Conservation (phyloP, 306 rosid species). For the Gastrolobium villosum region DNA sequence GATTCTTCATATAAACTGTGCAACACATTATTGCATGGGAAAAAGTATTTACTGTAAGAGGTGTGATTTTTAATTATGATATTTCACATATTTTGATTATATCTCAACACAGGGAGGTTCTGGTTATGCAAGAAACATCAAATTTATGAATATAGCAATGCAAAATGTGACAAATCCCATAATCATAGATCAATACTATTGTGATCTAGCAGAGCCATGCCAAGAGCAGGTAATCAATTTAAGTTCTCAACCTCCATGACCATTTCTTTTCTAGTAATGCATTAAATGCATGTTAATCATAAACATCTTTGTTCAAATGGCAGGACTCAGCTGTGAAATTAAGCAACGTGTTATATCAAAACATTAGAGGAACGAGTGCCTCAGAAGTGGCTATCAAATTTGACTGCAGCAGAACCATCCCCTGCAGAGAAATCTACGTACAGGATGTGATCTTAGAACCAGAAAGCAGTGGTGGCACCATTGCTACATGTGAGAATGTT, state of each 20-base stretch:
- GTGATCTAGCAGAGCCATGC: slow-evolving; percentile 71
- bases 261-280: background rate
- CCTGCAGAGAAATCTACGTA: slow-evolving; percentile 64
- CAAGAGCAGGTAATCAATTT: slow-evolving; percentile 58
- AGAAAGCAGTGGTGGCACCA: slow-evolving; percentile 42
- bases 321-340: slow-evolving; percentile 69
- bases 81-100: slow-evolving; percentile 31
- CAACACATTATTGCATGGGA: background rate
- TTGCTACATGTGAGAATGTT: slow-evolving; percentile 77
- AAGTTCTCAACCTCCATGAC: background rate
- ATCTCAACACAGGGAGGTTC: slow-evolving; percentile 69
- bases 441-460: slow-evolving; percentile 59
- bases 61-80: slow-evolving; percentile 5
- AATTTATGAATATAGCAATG: slow-evolving; percentile 69
- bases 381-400: slow-evolving; percentile 76
- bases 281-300: background rate
- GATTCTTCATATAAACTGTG: background rate
- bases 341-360: slow-evolving; percentile 70
- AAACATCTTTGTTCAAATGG: background rate
- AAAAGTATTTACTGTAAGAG: background rate
- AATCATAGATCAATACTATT: slow-evolving; percentile 86
- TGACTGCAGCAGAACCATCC: slow-evolving; percentile 66
- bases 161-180: slow-evolving; percentile 80
- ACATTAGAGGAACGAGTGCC: slow-evolving; percentile 82
- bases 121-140: slow-evolving; percentile 77